These are phyloP conservation scores for Eimeria mitis DNA, from an alignment of 169 alveolate genomes.

Conservation along the genomic window DNA sequence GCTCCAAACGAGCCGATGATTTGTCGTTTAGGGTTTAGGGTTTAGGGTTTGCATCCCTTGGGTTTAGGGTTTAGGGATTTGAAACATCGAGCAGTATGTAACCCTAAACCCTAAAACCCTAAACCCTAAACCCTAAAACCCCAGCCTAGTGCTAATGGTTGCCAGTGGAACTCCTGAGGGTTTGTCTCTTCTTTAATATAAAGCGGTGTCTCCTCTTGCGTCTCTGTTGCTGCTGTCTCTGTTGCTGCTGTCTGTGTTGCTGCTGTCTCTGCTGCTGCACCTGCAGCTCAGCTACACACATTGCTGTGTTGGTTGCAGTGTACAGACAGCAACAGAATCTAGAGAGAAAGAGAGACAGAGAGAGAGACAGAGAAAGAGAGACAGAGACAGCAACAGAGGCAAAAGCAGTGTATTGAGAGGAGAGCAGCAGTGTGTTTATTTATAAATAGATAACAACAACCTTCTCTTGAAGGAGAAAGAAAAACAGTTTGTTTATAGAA, in stretches of 20 bases:
- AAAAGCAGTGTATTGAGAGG: neutral
- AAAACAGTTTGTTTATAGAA: too few relatives aligned
- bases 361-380: too few relatives aligned
- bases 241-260: neutral
- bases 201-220: neutral
- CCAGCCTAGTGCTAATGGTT: neutral
- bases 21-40: conserved; percentile 26
- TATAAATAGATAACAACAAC: too few relatives aligned
- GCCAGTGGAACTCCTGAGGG: neutral
- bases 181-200: neutral
- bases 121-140: too few relatives aligned
- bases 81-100: neutral
- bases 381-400: neutral
- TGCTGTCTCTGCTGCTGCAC: neutral
- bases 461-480: too few relatives aligned
- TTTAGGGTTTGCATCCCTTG: neutral
- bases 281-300: neutral
- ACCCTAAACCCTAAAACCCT: too few relatives aligned
- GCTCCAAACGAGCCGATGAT: neutral
- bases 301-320: neutral
- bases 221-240: neutral
- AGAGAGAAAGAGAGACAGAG: neutral
- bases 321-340: neutral
- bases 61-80: conserved; percentile 10
- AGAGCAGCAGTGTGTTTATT: neutral